Conservation (phyloP, 2,329 filamentous ascomycete species). For the Microcyclospora pomicola region DNA sequence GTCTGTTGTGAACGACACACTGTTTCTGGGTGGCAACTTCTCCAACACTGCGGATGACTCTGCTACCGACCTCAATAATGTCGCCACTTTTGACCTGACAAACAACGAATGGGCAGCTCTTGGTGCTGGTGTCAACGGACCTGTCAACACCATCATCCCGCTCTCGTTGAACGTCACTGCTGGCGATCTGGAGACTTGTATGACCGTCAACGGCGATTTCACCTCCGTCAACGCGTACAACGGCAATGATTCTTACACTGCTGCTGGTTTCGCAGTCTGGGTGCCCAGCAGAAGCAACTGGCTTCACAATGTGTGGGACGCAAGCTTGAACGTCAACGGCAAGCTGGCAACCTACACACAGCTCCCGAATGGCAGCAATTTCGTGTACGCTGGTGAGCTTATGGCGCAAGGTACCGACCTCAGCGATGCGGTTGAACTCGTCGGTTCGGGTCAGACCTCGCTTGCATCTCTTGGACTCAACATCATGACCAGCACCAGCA, state of each 20-base stretch:
- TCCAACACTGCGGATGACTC: conserved; percentile 53
- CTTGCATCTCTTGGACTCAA: conserved; percentile 43
- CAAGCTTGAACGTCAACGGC: conserved; percentile 55
- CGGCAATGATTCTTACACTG: conserved; percentile 45
- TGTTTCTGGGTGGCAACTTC: conserved; percentile 81
- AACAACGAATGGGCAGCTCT: conserved; percentile 62
- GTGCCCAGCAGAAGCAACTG: conserved; percentile 74
- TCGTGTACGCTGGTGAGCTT: conserved; percentile 73
- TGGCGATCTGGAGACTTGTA: conserved; percentile 53
- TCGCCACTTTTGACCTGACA: conserved; percentile 61
- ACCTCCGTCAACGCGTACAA: conserved; percentile 55
- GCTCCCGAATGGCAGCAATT: conserved; percentile 42
- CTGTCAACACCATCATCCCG: conserved; percentile 59
- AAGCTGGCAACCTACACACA: conserved; percentile 58
- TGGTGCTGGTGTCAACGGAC: conserved; percentile 73
- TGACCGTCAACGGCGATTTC: conserved; percentile 74
- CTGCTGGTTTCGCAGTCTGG: conserved; percentile 78
- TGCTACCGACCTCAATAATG: conserved; percentile 52
- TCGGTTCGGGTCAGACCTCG: conserved; percentile 26
- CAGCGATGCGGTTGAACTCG: conserved; percentile 57
- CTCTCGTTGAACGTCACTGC: conserved; percentile 65
- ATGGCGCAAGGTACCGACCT: conserved; percentile 60
- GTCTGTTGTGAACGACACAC: conserved; percentile 47
- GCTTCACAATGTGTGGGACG: conserved; percentile 60
- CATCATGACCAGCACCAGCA: conserved; percentile 24